Base-by-base conservation (phyloP, 768 basidiomycete genomes). In the Podaxis sp. region DNA sequence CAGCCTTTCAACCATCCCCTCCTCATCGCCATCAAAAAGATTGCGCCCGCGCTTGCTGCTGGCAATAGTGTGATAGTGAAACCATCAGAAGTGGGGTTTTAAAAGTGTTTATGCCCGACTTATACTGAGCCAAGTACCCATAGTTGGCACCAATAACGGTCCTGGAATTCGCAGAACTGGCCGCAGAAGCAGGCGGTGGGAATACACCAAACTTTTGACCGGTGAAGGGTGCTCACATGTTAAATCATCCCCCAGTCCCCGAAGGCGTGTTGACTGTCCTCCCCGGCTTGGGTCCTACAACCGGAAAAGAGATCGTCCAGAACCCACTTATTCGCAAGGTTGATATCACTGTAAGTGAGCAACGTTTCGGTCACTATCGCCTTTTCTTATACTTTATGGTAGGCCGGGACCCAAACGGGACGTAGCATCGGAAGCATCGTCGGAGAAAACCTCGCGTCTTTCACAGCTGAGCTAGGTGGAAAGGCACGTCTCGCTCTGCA, bases 1-100 rank as follows among this genome's bases (percentile, higher is more conserved):
- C 64, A 93, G 89, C 91, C 93, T 2, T 95, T 94, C 73, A 95
- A 95, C 67, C 93, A 95, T 66, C 93, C 93, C 0, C 76, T 95
- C n/a, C 73, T 95, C 38, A 95, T 95, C 65, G 91, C 91, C 2
- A 72, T 95, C 58, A 95, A 95, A 80, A 95, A 95, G 75, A 89
- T 95, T 59, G 90, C 88, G 0, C 91, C 91, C 4, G 92, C 91
- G 1, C 77, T 95, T 28, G 93, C 93, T 49, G 90, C 91, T 7
- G 93, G 92, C 4, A 94, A 93, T 68, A 87, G 87, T 57, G 87
- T 95, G 52, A 81, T 94, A 55, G 86, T 93, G 20, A 94, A 93
- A 68, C 90, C 91, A 1, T 91, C 91, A 49, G 90, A 93, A 78
- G 88, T 87, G 56, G 56, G 30, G 71, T 65, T 30, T 22, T 7